phyloP scores from a whole-genome alignment of 164 flowering plant species.

The Platanus orientalis region DNA sequence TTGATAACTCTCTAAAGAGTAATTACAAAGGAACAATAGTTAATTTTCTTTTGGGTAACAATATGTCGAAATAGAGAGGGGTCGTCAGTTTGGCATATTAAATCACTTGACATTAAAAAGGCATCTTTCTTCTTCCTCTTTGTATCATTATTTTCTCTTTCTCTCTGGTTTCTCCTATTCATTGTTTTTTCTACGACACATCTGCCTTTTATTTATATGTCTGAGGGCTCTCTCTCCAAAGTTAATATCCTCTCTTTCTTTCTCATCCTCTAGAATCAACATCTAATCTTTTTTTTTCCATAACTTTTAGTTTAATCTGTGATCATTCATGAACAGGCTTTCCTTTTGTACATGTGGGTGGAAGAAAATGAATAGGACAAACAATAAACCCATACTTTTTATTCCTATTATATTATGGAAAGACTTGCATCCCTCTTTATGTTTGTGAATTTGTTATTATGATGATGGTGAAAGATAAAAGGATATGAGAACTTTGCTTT shows the following conservation, averaged over 20 bases:
- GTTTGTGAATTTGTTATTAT: not conserved
- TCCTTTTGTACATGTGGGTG: not conserved
- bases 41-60: too few species aligned
- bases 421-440: too few species aligned
- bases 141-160: not conserved
- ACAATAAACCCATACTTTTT: not conserved
- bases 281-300: not conserved
- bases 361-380: not conserved
- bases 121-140: too few species aligned
- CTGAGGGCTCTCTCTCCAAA: not conserved
- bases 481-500: slow-evolving; percentile 35
- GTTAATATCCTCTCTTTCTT: not conserved
- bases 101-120: too few species aligned
- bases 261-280: not conserved
- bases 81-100: too few species aligned
- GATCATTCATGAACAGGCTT: not conserved
- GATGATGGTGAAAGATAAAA: slow-evolving; percentile 32
- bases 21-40: too few species aligned
- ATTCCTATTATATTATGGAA: too few species aligned
- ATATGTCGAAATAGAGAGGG: too few species aligned
- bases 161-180: not conserved
- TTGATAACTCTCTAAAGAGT: too few species aligned
- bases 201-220: not conserved
- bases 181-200: not conserved
- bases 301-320: not conserved